Evolutionary conservation across 768 basidiomycete species (phyloP).

Genomic region (Daedalea quercina): DNA sequence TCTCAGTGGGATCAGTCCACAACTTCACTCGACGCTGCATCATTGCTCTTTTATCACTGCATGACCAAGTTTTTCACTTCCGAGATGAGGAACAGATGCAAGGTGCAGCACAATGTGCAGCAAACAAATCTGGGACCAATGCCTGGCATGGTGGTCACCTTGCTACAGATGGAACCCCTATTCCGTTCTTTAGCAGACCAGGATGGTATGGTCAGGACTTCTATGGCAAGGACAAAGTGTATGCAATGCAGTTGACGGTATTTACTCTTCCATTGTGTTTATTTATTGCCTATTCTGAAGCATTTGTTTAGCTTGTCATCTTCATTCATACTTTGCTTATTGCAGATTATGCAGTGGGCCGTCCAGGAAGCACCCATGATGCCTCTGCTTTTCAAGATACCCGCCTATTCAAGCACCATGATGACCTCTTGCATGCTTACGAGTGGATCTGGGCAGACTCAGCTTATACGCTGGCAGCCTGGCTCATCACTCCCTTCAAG

Average conservation of each 20-base stretch:
- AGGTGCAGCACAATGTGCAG: not conserved
- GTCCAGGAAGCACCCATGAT: not conserved
- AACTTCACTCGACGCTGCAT: not conserved
- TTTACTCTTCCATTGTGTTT: not conserved
- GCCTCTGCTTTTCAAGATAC: not conserved
- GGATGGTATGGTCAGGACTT: not conserved
- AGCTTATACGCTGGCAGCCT: not conserved
- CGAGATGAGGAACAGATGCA: not conserved
- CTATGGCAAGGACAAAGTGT: not conserved
- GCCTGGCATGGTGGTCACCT: not conserved
- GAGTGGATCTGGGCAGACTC: not conserved
- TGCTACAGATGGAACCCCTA: not conserved
- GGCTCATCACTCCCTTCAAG: not conserved
- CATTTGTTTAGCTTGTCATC: not conserved
- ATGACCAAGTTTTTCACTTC: not conserved
- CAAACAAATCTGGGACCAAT: too few relatives aligned
- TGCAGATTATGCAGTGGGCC: not conserved
- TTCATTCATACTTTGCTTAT: not conserved
- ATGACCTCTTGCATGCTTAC: not conserved
- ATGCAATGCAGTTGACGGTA: not conserved
- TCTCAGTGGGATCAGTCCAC: not conserved
- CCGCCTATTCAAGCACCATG: not conserved
- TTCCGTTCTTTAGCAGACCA: not conserved
- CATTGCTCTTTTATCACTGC: not conserved
- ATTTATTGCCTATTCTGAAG: not conserved